Evolutionary conservation across 257 asterid genomes (phyloP).

Genomic region (Cynanchum wilfordii): DNA sequence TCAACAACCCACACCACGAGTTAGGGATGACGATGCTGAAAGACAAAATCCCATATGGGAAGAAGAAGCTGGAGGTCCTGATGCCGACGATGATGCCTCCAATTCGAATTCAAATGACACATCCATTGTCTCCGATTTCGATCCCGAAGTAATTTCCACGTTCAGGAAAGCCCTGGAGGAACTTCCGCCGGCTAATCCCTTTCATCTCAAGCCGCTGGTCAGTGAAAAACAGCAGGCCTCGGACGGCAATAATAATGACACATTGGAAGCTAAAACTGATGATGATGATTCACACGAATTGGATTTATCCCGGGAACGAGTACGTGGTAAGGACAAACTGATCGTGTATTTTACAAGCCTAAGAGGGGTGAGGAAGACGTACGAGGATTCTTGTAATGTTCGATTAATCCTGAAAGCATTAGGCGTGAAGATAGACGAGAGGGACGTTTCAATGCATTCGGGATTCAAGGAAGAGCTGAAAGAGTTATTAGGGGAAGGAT

Average conservation of each 20-base stretch:
- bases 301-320: too few relatives aligned
- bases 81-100: slow-evolving; percentile 44
- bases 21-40: slow-evolving; percentile 24
- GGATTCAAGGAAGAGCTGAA: slow-evolving; percentile 82
- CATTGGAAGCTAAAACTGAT: too few relatives aligned
- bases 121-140: slow-evolving; percentile 57
- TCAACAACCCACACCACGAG: slow-evolving; percentile 44
- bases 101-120: slow-evolving; percentile 52
- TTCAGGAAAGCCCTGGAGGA: slow-evolving; percentile 69
- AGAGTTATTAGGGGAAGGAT: slow-evolving; percentile 50
- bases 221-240: slow-evolving; percentile 19
- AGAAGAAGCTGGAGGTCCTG: slow-evolving; percentile 32
- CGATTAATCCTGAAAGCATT: slow-evolving; percentile 60
- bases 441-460: slow-evolving; percentile 94
- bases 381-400: slow-evolving; percentile 91
- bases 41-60: slow-evolving; percentile 38
- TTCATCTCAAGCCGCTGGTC: slow-evolving; percentile 39
- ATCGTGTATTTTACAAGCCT: slow-evolving; percentile 78
- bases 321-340: slow-evolving; percentile 36
- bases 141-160: slow-evolving; percentile 65
- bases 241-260: slow-evolving; percentile 13
- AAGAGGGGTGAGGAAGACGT: slow-evolving; percentile 87
- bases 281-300: too few relatives aligned
- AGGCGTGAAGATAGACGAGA: slow-evolving; percentile 69
- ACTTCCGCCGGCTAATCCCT: slow-evolving; percentile 75